These are phyloP conservation scores for Pyrus bretschneideri DNA, from an alignment of 306 rosid genomes.

Conservation along the genomic window DNA sequence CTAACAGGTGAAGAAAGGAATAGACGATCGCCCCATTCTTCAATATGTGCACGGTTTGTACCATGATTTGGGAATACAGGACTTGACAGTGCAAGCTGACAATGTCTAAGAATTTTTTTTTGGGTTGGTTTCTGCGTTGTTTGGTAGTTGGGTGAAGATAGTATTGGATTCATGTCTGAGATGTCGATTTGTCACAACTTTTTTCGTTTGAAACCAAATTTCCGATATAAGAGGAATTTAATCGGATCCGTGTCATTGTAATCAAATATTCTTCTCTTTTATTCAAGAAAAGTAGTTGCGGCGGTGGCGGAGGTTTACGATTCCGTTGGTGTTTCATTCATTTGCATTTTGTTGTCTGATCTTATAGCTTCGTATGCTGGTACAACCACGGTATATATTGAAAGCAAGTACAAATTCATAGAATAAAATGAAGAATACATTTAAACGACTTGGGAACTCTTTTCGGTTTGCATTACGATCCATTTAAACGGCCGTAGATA, in stretches of 20 bases:
- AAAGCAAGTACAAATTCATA: no score
- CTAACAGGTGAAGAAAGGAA: slow-evolving; percentile 68
- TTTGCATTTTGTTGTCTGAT: not conserved
- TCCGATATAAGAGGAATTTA: not conserved
- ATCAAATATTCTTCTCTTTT: not conserved
- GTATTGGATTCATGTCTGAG: not conserved
- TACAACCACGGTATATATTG: no score
- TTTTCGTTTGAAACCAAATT: not conserved
- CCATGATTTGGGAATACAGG: slow-evolving; percentile 85
- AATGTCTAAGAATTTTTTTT: slow-evolving; percentile 28
- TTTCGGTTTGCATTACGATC: no score
- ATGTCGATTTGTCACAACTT: not conserved
- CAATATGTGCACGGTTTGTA: slow-evolving; percentile 76
- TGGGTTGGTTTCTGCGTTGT: not conserved
- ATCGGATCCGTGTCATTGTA: not conserved
- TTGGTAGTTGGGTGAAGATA: not conserved
- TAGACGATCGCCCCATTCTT: slow-evolving; percentile 53
- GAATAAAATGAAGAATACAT: no score
- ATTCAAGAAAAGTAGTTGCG: not conserved
- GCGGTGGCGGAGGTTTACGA: not conserved
- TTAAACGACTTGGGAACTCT: no score
- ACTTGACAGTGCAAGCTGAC: slow-evolving; percentile 75
- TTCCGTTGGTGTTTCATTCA: not conserved
- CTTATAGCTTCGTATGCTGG: no score
- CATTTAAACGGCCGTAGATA: no score